Percentiles rank a stretch among this genome's conserved stretches.
These are phyloP conservation scores for Aspergillus carbonarius DNA, from an alignment of 2,329 filamentous ascomycete genomes.

Conservation along the genomic window DNA sequence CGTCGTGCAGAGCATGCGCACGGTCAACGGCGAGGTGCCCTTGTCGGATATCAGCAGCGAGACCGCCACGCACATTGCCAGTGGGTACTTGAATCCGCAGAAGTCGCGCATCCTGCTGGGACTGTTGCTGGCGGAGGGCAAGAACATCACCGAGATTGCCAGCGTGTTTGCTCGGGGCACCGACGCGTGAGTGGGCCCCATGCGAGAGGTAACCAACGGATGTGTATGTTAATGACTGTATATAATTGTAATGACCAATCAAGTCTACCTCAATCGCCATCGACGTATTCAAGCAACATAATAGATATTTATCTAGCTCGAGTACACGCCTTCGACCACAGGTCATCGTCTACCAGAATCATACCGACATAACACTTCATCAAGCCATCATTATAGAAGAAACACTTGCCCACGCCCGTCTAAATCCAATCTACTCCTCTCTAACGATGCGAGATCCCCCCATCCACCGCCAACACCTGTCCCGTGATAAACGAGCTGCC, in stretches of 20 bases:
- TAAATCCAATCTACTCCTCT: no score
- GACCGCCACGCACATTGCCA: slow-evolving; percentile 24
- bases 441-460: neutral
- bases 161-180: slow-evolving; percentile 11
- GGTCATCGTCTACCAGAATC: no score
- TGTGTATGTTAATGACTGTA: neutral
- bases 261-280: no score
- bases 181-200: no score
- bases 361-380: no score
- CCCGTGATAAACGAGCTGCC: neutral
- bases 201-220: no score
- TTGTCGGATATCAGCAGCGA: slow-evolving; percentile 15
- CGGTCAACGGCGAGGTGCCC: slow-evolving; percentile 27
- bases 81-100: slow-evolving; percentile 21
- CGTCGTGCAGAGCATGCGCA: slow-evolving; percentile 24
- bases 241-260: neutral
- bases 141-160: slow-evolving; percentile 12
- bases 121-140: slow-evolving; percentile 16
- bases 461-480: neutral
- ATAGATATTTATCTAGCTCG: no score
- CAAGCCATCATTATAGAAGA: no score
- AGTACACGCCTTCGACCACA: no score
- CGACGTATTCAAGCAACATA: no score
- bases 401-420: no score
- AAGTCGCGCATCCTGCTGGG: slow-evolving; percentile 21